Evolutionary conservation across 2,329 filamentous ascomycete genomes (phyloP).

Genomic region (Grosmannia serpens): DNA sequence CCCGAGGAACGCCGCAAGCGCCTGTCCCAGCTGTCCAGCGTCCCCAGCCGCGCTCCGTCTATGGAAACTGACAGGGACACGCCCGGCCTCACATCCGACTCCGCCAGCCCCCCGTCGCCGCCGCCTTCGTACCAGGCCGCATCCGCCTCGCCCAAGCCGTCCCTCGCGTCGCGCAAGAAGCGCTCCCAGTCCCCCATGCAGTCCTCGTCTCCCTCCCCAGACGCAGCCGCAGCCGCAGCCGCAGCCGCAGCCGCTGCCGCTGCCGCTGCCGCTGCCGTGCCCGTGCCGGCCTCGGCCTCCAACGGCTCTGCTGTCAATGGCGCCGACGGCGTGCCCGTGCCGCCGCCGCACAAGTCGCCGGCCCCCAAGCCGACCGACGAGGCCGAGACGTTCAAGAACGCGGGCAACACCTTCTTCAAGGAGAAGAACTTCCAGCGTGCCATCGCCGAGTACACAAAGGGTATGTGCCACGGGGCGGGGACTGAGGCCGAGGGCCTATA

Average conservation of each 20-base stretch:
- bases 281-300: conserved; percentile 43
- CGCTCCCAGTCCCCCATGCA: conserved; percentile 18
- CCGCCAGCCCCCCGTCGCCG: conserved; percentile 24
- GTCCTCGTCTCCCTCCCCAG: conserved; percentile 15
- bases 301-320: conserved; percentile 34
- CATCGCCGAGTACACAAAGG: conserved; percentile 90
- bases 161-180: not conserved
- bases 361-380: conserved; percentile 58
- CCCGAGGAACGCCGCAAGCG: conserved; percentile 80
- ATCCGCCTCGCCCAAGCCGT: conserved; percentile 9
- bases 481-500: too few species aligned
- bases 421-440: conserved; percentile 80
- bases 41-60: conserved; percentile 52
- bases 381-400: conserved; percentile 82
- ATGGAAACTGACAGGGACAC: conserved; percentile 70
- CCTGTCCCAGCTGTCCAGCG: conserved; percentile 53
- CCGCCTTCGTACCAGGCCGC: conserved; percentile 24
- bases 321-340: conserved; percentile 38
- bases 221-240: conserved; percentile 28
- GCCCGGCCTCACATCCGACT: conserved; percentile 23
- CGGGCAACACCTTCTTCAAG: conserved; percentile 96
- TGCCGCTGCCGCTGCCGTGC: conserved; percentile 32
- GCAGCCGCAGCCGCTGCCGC: conserved; percentile 38
- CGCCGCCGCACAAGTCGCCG: conserved; percentile 60
- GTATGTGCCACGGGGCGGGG: too few species aligned